Evolutionary conservation across 352 stramenopile species (phyloP).

Genomic region (Pythium sp.): DNA sequence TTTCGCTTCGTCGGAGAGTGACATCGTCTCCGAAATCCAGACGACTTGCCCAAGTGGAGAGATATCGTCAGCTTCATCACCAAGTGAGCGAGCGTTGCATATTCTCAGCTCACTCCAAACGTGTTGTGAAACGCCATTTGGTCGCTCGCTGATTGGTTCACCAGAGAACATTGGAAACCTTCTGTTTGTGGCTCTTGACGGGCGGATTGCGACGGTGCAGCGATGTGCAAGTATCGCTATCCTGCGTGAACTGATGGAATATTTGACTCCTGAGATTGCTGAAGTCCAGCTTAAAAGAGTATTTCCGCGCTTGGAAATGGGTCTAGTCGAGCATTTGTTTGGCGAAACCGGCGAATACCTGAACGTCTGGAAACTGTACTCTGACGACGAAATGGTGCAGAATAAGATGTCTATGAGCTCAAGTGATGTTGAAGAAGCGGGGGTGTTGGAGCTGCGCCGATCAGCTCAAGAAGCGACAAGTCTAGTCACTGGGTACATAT

Average conservation of each 20-base stretch:
- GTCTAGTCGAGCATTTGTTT: constrained; percentile 46
- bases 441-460: constrained; percentile 32
- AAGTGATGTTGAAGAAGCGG: not conserved
- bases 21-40: constrained; percentile 53
- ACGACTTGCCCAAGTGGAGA: constrained; percentile 33
- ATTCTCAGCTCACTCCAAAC: constrained; percentile 62
- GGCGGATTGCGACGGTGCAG: constrained; percentile 43
- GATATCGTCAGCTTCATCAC: constrained; percentile 21
- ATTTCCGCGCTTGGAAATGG: constrained; percentile 16
- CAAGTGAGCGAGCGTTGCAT: constrained; percentile 59
- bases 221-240: constrained; percentile 43
- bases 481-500: constrained; percentile 44
- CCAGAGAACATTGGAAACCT: constrained; percentile 62
- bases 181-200: constrained; percentile 53
- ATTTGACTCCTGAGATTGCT: constrained; percentile 33
- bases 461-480: constrained; percentile 44
- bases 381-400: constrained; percentile 14
- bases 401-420: not conserved
- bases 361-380: constrained; percentile 45
- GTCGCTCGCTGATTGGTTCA: constrained; percentile 47
- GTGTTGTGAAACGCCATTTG: constrained; percentile 54
- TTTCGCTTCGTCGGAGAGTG: constrained; percentile 45
- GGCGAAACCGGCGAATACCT: constrained; percentile 25
- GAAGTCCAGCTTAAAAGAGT: constrained; percentile 32
- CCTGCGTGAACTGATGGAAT: constrained; percentile 39